A percentile compares a stretch with the other conserved stretches of the same genome.
Conservation (phyloP, 805 yeast species). For the Kuraishia cidri region DNA sequence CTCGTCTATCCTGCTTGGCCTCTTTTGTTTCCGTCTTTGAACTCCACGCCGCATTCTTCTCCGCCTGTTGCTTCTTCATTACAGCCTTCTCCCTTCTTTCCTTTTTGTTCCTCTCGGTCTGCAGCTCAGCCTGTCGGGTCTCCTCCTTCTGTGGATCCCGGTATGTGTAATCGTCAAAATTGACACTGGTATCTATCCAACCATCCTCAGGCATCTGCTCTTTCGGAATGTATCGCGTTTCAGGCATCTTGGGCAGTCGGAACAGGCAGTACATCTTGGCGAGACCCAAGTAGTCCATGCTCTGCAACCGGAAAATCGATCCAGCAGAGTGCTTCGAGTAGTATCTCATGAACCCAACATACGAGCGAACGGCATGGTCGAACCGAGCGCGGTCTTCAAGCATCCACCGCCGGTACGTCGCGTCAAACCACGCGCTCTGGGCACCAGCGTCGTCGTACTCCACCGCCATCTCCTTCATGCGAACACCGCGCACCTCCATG, state of each 20-base stretch:
- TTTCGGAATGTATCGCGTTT: slow-evolving; percentile 40
- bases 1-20: slow-evolving; percentile 50
- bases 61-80: slow-evolving; percentile 30
- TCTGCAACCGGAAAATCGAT: slow-evolving; percentile 72
- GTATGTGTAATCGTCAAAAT: slow-evolving; percentile 62
- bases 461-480: slow-evolving; percentile 30
- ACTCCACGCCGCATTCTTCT: slow-evolving; percentile 74
- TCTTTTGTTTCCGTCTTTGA: slow-evolving; percentile 58
- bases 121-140: slow-evolving; percentile 49
- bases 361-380: slow-evolving; percentile 72
- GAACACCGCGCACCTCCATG: slow-evolving; percentile 62
- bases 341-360: slow-evolving; percentile 74
- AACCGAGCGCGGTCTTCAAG: slow-evolving; percentile 70
- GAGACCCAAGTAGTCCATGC: slow-evolving; percentile 62
- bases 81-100: slow-evolving; percentile 28
- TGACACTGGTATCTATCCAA: slow-evolving; percentile 54
- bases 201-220: slow-evolving; percentile 60
- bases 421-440: slow-evolving; percentile 19
- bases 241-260: slow-evolving; percentile 94
- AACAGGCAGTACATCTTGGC: slow-evolving; percentile 75
- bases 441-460: slow-evolving; percentile 7
- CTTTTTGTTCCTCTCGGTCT: slow-evolving; percentile 28
- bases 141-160: slow-evolving; percentile 57
- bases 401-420: slow-evolving; percentile 40
- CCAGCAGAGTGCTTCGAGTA: slow-evolving; percentile 84